Evolutionary conservation across 805 yeast genomes (phyloP).

Genomic region (Cyberlindnera veronae): DNA sequence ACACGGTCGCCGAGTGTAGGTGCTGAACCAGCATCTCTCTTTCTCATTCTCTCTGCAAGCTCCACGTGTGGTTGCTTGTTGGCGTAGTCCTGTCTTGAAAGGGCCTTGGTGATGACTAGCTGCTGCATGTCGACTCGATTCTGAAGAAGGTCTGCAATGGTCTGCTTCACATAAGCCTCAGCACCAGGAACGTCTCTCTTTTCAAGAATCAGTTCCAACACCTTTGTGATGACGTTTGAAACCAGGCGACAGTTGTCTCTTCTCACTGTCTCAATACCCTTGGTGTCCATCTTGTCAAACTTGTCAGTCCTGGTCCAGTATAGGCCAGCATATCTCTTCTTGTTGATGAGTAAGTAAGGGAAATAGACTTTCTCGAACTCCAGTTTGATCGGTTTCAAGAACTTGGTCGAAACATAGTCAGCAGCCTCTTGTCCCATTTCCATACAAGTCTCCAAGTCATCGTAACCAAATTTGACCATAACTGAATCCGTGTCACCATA

Average conservation of each 20-base stretch:
- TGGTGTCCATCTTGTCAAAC: slow-evolving; percentile 95
- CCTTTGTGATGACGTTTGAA: slow-evolving; percentile 90
- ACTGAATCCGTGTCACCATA: slow-evolving; percentile 99
- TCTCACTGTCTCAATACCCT: slow-evolving; percentile 97
- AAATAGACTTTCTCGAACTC: slow-evolving; percentile 96
- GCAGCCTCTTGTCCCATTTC: slow-evolving; percentile 93
- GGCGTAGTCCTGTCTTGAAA: slow-evolving; percentile 82
- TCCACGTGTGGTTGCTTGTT: slow-evolving; percentile 98
- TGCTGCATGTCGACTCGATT: slow-evolving; percentile 91
- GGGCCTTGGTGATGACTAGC: slow-evolving; percentile 88
- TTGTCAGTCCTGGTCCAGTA: slow-evolving; percentile 94
- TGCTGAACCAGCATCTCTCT: slow-evolving; percentile 96
- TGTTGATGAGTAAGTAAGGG: slow-evolving; percentile 91
- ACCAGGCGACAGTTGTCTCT: slow-evolving; percentile 96
- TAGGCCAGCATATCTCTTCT: slow-evolving; percentile 95
- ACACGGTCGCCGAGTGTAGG: slow-evolving; percentile 97
- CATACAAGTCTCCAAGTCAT: slow-evolving; percentile 83
- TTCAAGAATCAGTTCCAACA: slow-evolving; percentile 77
- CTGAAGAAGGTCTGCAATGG: slow-evolving; percentile 86
- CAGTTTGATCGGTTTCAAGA: slow-evolving; percentile 82
- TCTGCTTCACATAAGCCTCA: slow-evolving; percentile 75
- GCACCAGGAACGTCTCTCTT: slow-evolving; percentile 87
- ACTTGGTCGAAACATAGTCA: slow-evolving; percentile 70
- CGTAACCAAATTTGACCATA: slow-evolving; percentile 93
- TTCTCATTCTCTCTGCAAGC: slow-evolving; percentile 90